Conservation (phyloP, 768 basidiomycete genomes). For the Crassisporium funariophilum region DNA sequence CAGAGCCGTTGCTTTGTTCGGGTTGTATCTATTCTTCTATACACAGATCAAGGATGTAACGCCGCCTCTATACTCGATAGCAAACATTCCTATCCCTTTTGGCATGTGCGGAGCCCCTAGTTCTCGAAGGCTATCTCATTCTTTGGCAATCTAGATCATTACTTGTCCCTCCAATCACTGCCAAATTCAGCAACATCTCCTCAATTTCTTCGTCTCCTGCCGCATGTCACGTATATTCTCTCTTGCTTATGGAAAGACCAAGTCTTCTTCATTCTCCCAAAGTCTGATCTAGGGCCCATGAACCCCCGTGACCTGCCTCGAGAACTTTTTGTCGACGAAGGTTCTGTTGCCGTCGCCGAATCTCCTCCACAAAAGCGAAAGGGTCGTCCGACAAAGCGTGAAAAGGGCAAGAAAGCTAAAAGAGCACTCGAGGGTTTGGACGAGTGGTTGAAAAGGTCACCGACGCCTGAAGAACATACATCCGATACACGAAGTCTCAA, state of each 20-base stretch:
- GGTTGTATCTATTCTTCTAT: slow-evolving; percentile 66
- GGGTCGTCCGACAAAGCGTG: slow-evolving; percentile 65
- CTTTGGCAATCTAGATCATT: slow-evolving; percentile 51
- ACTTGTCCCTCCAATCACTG: slow-evolving; percentile 48
- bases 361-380: slow-evolving; percentile 45
- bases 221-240: slow-evolving; percentile 52
- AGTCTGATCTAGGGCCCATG: slow-evolving; percentile 47
- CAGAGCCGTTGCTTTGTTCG: slow-evolving; percentile 67
- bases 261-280: slow-evolving; percentile 65
- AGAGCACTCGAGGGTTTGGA: slow-evolving; percentile 51
- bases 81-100: slow-evolving; percentile 61
- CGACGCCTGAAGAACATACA: too few relatives aligned
- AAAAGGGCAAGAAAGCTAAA: slow-evolving; percentile 57
- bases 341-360: slow-evolving; percentile 24
- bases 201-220: slow-evolving; percentile 47
- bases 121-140: slow-evolving; percentile 4
- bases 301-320: slow-evolving; percentile 71
- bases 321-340: slow-evolving; percentile 57
- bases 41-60: slow-evolving; percentile 63
- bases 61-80: slow-evolving; percentile 50
- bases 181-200: slow-evolving; percentile 45
- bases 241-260: slow-evolving; percentile 46
- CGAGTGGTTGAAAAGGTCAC: slow-evolving; percentile 49
- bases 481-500: slow-evolving; percentile 2
- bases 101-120: slow-evolving; percentile 40